phyloP scores from a whole-genome alignment of 2,329 filamentous ascomycete genomes.

The Apiospora kogelbergensis region DNA sequence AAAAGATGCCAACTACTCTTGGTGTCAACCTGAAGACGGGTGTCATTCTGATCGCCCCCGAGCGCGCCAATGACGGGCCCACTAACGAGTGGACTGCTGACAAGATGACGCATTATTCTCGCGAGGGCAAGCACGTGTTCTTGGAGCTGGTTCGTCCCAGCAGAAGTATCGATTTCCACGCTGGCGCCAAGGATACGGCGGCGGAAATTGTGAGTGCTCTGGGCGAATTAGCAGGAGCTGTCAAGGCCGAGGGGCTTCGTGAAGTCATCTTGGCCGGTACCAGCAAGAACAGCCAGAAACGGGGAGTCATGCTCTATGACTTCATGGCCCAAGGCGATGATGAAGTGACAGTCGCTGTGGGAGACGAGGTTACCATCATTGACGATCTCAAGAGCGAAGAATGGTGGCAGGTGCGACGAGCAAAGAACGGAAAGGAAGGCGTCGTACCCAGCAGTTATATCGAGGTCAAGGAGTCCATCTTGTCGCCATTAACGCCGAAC shows the following conservation, averaged over 20 bases:
- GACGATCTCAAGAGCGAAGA: slow-evolving; percentile 93
- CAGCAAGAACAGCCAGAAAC: slow-evolving; percentile 68
- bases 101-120: slow-evolving; percentile 94
- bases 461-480: slow-evolving; percentile 73
- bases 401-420: slow-evolving; percentile 92
- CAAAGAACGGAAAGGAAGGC: slow-evolving; percentile 92
- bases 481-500: slow-evolving; percentile 46
- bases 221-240: slow-evolving; percentile 84
- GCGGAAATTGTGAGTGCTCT: slow-evolving; percentile 87
- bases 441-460: slow-evolving; percentile 97
- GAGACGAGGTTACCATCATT: slow-evolving; percentile 86
- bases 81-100: slow-evolving; percentile 93
- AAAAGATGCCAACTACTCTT: slow-evolving; percentile 96
- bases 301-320: slow-evolving; percentile 86
- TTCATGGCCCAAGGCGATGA: slow-evolving; percentile 97
- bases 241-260: slow-evolving; percentile 76
- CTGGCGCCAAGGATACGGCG: slow-evolving; percentile 94
- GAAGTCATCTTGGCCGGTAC: slow-evolving; percentile 84
- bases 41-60: slow-evolving; percentile 86
- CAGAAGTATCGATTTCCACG: slow-evolving; percentile 95
- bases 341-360: slow-evolving; percentile 87
- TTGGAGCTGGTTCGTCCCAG: slow-evolving; percentile 88
- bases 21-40: slow-evolving; percentile 91
- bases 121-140: slow-evolving; percentile 97
- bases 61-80: slow-evolving; percentile 78